A percentile compares a stretch with the other conserved stretches of the same genome.
phyloP scores from a whole-genome alignment of 768 basidiomycete species.

The Serpula lacrymans region DNA sequence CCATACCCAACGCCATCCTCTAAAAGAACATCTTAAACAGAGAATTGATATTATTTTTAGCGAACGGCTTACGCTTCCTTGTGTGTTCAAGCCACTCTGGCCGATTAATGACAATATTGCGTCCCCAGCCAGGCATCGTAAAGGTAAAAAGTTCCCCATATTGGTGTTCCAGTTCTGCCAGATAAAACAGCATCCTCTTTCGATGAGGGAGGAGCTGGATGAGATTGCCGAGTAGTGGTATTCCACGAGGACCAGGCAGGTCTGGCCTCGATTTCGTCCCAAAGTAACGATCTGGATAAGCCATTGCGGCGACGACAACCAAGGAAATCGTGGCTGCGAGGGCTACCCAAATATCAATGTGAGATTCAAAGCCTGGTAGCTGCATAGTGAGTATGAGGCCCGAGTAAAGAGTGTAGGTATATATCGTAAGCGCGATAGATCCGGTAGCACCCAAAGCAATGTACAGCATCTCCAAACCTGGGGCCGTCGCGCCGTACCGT shows the following conservation, averaged over 20 bases:
- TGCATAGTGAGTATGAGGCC: too few relatives aligned
- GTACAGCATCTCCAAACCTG: too few relatives aligned
- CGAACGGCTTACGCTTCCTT: conserved; percentile 5
- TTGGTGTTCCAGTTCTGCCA: neutral
- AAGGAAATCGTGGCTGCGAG: neutral
- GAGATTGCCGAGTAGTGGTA: neutral
- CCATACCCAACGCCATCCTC: conserved; percentile 4
- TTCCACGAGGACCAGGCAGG: neutral
- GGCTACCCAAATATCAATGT: neutral
- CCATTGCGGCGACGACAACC: neutral
- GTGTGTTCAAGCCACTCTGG: conserved; percentile 17
- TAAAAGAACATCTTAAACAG: neutral
- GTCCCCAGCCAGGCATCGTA: conserved; percentile 12
- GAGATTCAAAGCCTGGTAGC: too few relatives aligned
- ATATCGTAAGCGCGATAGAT: too few relatives aligned
- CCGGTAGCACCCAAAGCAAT: too few relatives aligned
- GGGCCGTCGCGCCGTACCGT: too few relatives aligned
- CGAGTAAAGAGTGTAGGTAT: too few relatives aligned
- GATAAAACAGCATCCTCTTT: neutral
- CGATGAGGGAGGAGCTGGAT: neutral
- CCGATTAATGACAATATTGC: conserved; percentile 12
- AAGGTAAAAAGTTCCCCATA: conserved; percentile 14
- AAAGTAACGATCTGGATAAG: neutral
- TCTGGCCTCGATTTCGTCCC: neutral
- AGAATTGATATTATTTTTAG: neutral